A percentile compares a stretch with the other conserved stretches of the same genome.
phyloP scores from a whole-genome alignment of 345 rosid species.

The Eucalyptus cloeziana region DNA sequence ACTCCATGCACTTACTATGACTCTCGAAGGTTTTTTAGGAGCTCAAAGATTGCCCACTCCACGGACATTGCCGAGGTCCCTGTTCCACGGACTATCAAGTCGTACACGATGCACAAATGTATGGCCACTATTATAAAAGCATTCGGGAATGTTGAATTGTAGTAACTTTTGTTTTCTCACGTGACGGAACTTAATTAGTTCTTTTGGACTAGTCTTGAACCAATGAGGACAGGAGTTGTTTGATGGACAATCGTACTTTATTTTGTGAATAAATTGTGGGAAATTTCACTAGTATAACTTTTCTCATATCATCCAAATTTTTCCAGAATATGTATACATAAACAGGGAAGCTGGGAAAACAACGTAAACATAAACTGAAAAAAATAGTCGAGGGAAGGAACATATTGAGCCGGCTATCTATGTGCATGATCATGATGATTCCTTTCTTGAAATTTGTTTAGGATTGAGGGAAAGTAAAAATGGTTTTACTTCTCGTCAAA shows the following conservation, averaged over 20 bases:
- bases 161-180: not conserved
- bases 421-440: not conserved
- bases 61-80: slow-evolving; percentile 3
- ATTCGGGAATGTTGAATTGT: not conserved
- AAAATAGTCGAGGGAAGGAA: not conserved
- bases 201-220: not conserved
- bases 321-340: not conserved
- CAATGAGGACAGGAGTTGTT: not conserved
- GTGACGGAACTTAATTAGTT: not conserved
- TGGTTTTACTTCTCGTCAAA: not conserved
- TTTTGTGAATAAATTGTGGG: not conserved
- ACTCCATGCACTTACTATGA: not conserved
- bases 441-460: not conserved
- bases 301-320: not conserved
- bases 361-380: not conserved
- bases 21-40: slow-evolving; percentile 5
- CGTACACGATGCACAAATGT: not conserved
- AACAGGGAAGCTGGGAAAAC: not conserved
- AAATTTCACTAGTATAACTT: not conserved
- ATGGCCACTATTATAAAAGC: not conserved
- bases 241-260: not conserved
- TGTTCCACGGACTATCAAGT: slow-evolving; percentile 5
- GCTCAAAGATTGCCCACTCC: slow-evolving; percentile 12
- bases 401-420: not conserved
- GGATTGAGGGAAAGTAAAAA: not conserved